Conservation (phyloP, 768 basidiomycete genomes). For the Lactarius psammicola region DNA sequence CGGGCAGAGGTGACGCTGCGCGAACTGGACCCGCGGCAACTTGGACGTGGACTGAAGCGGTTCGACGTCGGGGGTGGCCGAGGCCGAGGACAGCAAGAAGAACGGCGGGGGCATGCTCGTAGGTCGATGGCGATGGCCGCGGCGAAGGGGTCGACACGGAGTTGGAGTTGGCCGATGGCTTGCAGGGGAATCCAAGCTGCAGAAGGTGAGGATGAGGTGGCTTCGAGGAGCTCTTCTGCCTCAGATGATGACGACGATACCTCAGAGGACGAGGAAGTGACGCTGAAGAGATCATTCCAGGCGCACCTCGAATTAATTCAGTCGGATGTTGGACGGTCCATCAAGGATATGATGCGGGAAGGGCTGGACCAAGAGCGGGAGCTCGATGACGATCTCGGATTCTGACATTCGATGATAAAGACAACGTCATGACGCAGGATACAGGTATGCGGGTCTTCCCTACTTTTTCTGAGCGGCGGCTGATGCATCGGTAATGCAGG, state of each 20-base stretch:
- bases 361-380: conserved; percentile 19
- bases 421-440: conserved; percentile 35
- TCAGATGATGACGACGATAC: conserved; percentile 33
- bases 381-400: not conserved
- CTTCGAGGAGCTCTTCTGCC: not conserved
- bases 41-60: conserved; percentile 71
- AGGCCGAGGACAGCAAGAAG: conserved; percentile 29
- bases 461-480: conserved; percentile 17
- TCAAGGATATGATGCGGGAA: conserved; percentile 24
- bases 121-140: conserved; percentile 49
- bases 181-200: conserved; percentile 4
- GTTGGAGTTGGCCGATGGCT: conserved; percentile 26
- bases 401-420: conserved; percentile 33
- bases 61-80: conserved; percentile 13
- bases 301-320: conserved; percentile 37
- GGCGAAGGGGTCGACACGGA: conserved; percentile 29
- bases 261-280: conserved; percentile 40
- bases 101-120: conserved; percentile 40
- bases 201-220: not conserved
- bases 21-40: conserved; percentile 48
- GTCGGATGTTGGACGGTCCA: conserved; percentile 27
- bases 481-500: conserved; percentile 11
- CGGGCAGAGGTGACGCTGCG: conserved; percentile 52
- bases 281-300: conserved; percentile 40
- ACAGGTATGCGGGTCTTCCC: conserved; percentile 21